These are phyloP conservation scores for Exophiala sp. DNA, from an alignment of 2,329 filamentous ascomycete species.

Conservation along the genomic window DNA sequence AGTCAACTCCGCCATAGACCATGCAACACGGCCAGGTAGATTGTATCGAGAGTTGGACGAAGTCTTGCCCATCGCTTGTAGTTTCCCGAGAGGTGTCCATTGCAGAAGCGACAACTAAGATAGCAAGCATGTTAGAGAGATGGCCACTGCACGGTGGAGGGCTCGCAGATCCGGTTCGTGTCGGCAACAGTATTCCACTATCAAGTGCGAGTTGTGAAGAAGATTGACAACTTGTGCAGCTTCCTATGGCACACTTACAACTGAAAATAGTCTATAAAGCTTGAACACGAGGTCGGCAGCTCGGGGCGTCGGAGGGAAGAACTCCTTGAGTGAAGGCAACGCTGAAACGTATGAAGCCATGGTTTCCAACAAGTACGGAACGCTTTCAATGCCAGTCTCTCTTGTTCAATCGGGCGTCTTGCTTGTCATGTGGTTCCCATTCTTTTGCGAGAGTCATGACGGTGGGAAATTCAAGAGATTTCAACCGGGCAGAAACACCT, in stretches of 20 bases:
- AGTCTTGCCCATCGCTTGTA: slow-evolving; percentile 90
- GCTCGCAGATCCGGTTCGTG: no score
- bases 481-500: no score
- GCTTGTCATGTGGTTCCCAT: no score
- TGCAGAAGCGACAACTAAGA: slow-evolving; percentile 67
- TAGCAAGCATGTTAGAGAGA: not conserved
- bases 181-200: no score
- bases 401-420: no score
- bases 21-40: slow-evolving; percentile 79
- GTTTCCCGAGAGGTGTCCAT: slow-evolving; percentile 22
- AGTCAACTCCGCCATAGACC: slow-evolving; percentile 81
- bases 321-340: slow-evolving; percentile 31
- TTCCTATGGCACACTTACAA: slow-evolving; percentile 32
- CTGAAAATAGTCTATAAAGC: slow-evolving; percentile 41
- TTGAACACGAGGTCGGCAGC: slow-evolving; percentile 35
- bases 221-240: no score
- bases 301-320: slow-evolving; percentile 37
- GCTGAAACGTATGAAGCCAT: slow-evolving; percentile 26
- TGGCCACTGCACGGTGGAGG: not conserved
- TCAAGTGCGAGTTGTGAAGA: no score
- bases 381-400: not conserved
- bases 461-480: no score
- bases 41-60: slow-evolving; percentile 63
- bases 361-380: no score
- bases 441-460: no score